Evolutionary conservation across 495 filamentous ascomycete species (phyloP).

Genomic region (Daldinia caldariorum): DNA sequence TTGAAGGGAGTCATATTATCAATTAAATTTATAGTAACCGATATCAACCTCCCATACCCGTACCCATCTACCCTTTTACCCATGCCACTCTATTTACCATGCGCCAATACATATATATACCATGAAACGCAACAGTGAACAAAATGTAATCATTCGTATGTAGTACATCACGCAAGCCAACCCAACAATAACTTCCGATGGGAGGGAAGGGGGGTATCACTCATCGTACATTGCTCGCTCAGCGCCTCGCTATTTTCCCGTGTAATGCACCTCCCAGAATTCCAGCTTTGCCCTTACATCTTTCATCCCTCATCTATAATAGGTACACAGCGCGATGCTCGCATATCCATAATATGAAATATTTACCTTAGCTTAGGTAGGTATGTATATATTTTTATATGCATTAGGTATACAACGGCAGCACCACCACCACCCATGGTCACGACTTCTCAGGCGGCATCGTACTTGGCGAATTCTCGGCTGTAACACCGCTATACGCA

Average conservation of each 20-base stretch:
- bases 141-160: background rate
- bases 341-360: too few species aligned
- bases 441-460: slow-evolving; percentile 51
- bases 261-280: too few species aligned
- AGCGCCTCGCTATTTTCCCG: background rate
- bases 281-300: too few species aligned
- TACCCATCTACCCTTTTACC: background rate
- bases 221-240: slow-evolving; percentile 5
- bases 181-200: background rate
- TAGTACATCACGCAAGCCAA: background rate
- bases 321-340: background rate
- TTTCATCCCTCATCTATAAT: background rate
- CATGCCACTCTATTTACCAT: too few species aligned
- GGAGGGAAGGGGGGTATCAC: slow-evolving; percentile 38
- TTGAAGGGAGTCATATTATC: background rate
- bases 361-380: too few species aligned
- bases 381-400: background rate
- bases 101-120: background rate
- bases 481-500: slow-evolving; percentile 60
- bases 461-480: slow-evolving; percentile 59
- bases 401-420: too few species aligned
- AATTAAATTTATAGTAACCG: background rate
- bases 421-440: background rate
- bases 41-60: background rate
- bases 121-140: background rate